phyloP scores from a whole-genome alignment of 768 basidiomycete species.

The Psilocybe cubensis region DNA sequence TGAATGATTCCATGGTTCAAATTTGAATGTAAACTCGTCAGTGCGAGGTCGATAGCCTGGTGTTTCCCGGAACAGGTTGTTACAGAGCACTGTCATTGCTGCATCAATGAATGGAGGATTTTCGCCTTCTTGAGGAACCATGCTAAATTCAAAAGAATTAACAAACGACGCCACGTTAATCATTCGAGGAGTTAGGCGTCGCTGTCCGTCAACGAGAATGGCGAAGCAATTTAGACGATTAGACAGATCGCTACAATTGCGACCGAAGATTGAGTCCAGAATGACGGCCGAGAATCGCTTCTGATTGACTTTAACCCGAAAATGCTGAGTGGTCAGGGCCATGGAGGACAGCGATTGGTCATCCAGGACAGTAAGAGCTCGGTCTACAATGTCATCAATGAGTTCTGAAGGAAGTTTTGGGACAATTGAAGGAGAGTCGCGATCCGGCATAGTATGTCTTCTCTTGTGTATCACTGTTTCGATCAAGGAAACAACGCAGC shows the following conservation, averaged over 20 bases:
- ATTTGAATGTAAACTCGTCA: not conserved
- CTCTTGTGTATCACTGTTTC: too few relatives aligned
- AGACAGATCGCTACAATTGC: not conserved
- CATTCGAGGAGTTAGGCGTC: not conserved
- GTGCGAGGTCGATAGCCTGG: not conserved
- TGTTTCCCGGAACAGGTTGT: not conserved
- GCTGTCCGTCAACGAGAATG: not conserved
- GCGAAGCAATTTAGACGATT: not conserved
- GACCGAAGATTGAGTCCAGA: too few relatives aligned
- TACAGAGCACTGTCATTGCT: not conserved
- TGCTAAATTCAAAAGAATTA: not conserved
- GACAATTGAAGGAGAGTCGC: too few relatives aligned
- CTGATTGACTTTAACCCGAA: not conserved
- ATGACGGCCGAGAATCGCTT: not conserved
- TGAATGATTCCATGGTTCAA: not conserved
- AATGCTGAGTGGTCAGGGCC: not conserved
- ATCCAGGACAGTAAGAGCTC: too few relatives aligned
- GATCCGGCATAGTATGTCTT: too few relatives aligned
- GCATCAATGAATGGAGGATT: not conserved
- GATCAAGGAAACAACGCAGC: too few relatives aligned
- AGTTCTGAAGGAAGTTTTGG: too few relatives aligned
- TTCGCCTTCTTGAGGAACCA: not conserved
- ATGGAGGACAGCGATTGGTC: not conserved
- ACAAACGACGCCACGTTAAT: not conserved
- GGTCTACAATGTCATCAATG: too few relatives aligned